Evolutionary conservation across 805 yeast species (phyloP), one percentile per base, ranked within the genome.

Genomic region (Pichia nanzhaoensis): DNA sequence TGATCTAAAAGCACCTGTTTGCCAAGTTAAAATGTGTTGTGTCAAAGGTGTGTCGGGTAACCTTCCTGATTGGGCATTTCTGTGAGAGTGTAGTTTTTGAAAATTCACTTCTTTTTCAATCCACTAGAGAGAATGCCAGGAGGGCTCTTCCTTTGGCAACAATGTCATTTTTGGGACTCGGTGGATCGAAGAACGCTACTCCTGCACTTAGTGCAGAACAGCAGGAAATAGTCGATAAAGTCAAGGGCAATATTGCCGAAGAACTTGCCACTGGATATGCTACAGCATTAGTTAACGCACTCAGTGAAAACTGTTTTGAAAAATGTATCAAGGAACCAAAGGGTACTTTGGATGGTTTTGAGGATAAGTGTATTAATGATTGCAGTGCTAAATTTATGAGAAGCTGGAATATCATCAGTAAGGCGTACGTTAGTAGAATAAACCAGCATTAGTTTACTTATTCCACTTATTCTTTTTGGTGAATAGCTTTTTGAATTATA

Each of bases 251-350:
- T 58, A 80, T 90, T 46, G 71, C 82, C 35, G 84, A 80, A 61
- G 97, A 90, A 59, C 70, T 90, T 51, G 96, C 96, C 2, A 77
- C 87, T n/a, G 93, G 90, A 17, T 86, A 89, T 64, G 96, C 95
- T 31, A 82, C 91, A 2, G 90, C 86, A 57, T 70, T 90, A 44
- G 95, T 89, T 28, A 84, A 81, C 66, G 83, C 86, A 56, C 75
- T 87, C 60, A 82, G 95, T 12, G 89, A 82, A 55, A 84, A 85
- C 69, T 90, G 97, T 64, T 90, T 84, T 63, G 83, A 82, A 40
- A 77, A 80, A 61, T 90, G 97, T 65, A 70, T 86, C 40, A 63
- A 63, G 14, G 71, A 70, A 36, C 95, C 95, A 16, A 77, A 78
- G 34, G 56, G 73, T 18, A 52, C 67, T 13, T 58, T 78, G 46